phyloP scores from a whole-genome alignment of 2,329 filamentous ascomycete species.

The Penicillium sp. region DNA sequence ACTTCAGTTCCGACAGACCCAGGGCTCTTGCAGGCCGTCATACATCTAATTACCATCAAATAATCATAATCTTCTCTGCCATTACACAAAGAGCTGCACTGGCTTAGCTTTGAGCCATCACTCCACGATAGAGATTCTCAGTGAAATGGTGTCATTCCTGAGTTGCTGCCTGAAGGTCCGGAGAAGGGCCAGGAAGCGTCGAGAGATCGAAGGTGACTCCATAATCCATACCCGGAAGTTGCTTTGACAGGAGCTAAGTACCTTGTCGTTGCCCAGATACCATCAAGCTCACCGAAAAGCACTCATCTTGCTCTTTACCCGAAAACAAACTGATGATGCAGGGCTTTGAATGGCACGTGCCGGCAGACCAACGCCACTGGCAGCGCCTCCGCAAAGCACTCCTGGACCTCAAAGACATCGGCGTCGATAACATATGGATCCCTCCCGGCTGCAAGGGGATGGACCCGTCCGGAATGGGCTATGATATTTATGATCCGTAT shows the following conservation, averaged over 20 bases:
- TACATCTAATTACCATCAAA: not conserved
- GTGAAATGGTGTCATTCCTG: constrained; percentile 14
- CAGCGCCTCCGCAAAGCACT: constrained; percentile 53
- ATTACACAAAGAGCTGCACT: not conserved
- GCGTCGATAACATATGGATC: constrained; percentile 63
- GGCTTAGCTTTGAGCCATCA: not conserved
- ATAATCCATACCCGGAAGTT: not conserved
- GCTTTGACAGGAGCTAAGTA: not conserved
- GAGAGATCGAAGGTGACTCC: constrained; percentile 12
- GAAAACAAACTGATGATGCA: constrained; percentile 57
- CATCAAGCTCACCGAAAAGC: constrained; percentile 23
- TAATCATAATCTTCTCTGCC: not conserved
- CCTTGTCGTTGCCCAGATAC: constrained; percentile 19
- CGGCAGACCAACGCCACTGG: constrained; percentile 60
- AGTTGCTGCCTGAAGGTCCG: constrained; percentile 12
- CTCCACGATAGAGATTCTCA: not conserved
- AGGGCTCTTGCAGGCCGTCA: not conserved
- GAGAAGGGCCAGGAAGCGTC: constrained; percentile 10
- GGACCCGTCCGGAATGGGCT: constrained; percentile 60
- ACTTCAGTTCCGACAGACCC: not conserved
- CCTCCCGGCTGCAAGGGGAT: constrained; percentile 68
- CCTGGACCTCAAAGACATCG: constrained; percentile 55
- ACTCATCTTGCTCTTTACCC: constrained; percentile 26
- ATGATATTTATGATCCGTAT: constrained; percentile 66
- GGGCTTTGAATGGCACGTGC: constrained; percentile 69